These are phyloP conservation scores for Colletotrichum magnum DNA, from an alignment of 2,329 filamentous ascomycete genomes.

Conservation along the genomic window DNA sequence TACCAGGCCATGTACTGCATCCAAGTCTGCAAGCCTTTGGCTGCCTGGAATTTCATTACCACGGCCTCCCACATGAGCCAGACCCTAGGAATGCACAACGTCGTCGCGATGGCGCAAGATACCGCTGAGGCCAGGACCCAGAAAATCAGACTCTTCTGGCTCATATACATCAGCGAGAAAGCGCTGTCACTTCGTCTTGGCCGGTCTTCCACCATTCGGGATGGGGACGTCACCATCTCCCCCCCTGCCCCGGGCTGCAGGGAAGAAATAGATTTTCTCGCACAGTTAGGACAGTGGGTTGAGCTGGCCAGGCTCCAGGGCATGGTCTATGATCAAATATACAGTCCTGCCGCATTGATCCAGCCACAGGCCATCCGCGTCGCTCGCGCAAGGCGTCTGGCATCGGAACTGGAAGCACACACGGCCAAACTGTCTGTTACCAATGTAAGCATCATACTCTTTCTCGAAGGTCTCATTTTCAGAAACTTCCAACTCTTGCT, in stretches of 20 bases:
- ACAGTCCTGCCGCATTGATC: constrained; percentile 45
- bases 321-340: constrained; percentile 47
- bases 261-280: constrained; percentile 10
- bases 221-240: constrained; percentile 45
- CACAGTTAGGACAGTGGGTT: constrained; percentile 39
- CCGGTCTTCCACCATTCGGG: constrained; percentile 45
- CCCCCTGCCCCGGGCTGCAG: background rate
- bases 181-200: constrained; percentile 45
- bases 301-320: constrained; percentile 43
- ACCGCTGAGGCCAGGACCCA: constrained; percentile 21
- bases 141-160: constrained; percentile 46
- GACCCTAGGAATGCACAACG: constrained; percentile 43
- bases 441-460: background rate
- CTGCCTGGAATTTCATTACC: constrained; percentile 44
- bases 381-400: constrained; percentile 32
- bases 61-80: constrained; percentile 43
- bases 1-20: constrained; percentile 42
- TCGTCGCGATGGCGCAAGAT: constrained; percentile 29
- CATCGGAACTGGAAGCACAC: background rate
- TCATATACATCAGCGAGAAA: constrained; percentile 46
- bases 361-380: constrained; percentile 41
- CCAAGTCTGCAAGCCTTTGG: constrained; percentile 41
- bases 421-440: background rate
- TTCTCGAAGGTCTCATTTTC: background rate
- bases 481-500: background rate